Percentiles rank a stretch among this genome's conserved stretches.
Evolutionary conservation across 169 alveolate species (phyloP).

Genomic region (Ichthyophthirius multifiliis): DNA sequence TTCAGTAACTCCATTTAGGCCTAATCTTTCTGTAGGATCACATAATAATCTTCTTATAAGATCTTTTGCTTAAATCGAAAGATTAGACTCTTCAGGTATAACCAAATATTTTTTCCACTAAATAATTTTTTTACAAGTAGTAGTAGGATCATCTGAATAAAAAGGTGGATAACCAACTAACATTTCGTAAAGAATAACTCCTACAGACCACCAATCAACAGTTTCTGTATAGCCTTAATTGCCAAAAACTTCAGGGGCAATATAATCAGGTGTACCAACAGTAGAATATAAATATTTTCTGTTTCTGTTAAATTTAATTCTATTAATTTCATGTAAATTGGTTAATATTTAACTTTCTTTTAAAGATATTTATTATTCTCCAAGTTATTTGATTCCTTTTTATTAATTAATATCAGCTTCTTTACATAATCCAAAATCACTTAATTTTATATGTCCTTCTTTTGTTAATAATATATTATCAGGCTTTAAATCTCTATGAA

Average conservation of each 20-base stretch:
- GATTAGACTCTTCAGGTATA: constrained; percentile 83
- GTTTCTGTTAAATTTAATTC: constrained; percentile 62
- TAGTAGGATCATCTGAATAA: constrained; percentile 81
- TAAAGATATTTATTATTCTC: no score
- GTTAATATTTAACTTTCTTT: no score
- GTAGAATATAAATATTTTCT: constrained; percentile 77
- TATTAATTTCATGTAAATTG: constrained; percentile 66
- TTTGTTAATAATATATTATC: constrained; percentile 74
- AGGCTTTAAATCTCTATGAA: constrained; percentile 85
- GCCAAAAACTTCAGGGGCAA: constrained; percentile 91
- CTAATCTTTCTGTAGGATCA: constrained; percentile 78
- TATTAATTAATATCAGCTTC: constrained; percentile 25
- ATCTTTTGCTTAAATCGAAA: constrained; percentile 78
- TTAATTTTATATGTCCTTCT: constrained; percentile 82
- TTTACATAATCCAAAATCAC: constrained; percentile 85
- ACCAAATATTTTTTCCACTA: constrained; percentile 80
- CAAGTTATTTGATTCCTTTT: neutral
- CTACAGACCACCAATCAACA: constrained; percentile 93
- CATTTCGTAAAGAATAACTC: constrained; percentile 91
- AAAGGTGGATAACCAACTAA: constrained; percentile 92
- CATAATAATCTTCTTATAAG: constrained; percentile 70
- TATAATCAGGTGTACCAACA: constrained; percentile 94
- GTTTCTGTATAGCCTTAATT: constrained; percentile 84
- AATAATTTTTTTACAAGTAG: constrained; percentile 73
- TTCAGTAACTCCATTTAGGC: constrained; percentile 73